These are phyloP conservation scores for Luffa acutangula DNA, from an alignment of 306 rosid species.

Conservation along the genomic window DNA sequence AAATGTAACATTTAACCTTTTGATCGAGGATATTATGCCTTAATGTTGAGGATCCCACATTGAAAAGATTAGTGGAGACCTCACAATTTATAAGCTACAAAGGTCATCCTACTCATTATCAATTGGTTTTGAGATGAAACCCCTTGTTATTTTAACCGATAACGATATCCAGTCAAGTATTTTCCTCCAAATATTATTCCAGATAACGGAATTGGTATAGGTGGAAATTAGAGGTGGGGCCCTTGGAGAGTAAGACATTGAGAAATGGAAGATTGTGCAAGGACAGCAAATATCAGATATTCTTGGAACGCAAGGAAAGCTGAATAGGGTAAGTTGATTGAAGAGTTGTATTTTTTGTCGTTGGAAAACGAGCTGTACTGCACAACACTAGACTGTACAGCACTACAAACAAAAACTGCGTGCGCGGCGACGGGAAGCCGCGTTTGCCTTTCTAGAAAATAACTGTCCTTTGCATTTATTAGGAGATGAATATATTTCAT, in stretches of 20 bases:
- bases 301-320: not conserved
- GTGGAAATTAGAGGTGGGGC: not conserved
- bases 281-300: not conserved
- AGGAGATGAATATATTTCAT: not conserved
- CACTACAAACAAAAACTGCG: not conserved
- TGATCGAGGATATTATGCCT: too few species aligned
- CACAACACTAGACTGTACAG: not conserved
- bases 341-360: not conserved
- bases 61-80: too few species aligned
- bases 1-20: too few species aligned
- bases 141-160: too few species aligned
- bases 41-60: too few species aligned
- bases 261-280: not conserved
- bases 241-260: not conserved
- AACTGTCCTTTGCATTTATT: not conserved
- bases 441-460: not conserved
- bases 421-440: slow-evolving; percentile 7
- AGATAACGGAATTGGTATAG: not conserved
- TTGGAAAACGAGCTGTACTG: not conserved
- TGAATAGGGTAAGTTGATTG: not conserved
- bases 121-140: too few species aligned
- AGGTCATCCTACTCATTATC: too few species aligned
- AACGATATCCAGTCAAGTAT: too few species aligned
- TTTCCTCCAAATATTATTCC: not conserved
- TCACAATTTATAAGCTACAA: too few species aligned